A percentile compares a stretch with the other conserved stretches of the same genome.
Evolutionary conservation across 345 rosid species (phyloP).

Genomic region (Eucalyptus regnans): DNA sequence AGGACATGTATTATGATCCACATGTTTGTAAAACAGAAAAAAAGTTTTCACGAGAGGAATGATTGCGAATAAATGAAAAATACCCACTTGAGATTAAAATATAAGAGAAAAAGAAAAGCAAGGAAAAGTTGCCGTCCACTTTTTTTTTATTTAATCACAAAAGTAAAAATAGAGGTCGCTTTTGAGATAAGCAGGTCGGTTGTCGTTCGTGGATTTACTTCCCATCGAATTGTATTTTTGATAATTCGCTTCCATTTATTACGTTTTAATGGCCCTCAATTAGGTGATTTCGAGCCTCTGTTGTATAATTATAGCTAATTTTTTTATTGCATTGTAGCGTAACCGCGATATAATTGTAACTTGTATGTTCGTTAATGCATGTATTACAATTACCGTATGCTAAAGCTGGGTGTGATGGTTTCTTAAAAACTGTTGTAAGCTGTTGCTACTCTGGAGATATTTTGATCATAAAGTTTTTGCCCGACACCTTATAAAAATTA

Average conservation of each 20-base stretch:
- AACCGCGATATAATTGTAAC: not conserved
- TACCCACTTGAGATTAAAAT: not conserved
- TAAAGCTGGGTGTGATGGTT: not conserved
- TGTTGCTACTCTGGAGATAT: not conserved
- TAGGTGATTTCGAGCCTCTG: not conserved
- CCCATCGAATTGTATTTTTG: not conserved
- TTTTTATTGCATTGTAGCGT: not conserved
- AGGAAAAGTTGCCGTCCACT: not conserved
- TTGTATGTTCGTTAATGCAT: not conserved
- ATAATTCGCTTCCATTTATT: not conserved
- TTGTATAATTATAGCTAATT: not conserved
- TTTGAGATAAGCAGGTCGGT: not conserved
- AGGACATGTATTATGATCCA: not conserved
- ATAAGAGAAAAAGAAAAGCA: not conserved
- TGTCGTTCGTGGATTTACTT: not conserved
- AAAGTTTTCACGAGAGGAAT: not conserved
- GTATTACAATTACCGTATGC: not conserved
- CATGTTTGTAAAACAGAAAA: not conserved
- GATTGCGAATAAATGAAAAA: not conserved
- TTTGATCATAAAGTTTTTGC: not conserved
- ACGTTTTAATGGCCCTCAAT: not conserved
- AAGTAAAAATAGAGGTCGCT: not conserved
- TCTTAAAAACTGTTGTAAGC: not conserved
- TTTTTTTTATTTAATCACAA: not conserved
- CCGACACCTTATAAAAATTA: not conserved